Evolutionary conservation across 805 yeast genomes (phyloP).

Genomic region (Aciculoconidium aculeatum): DNA sequence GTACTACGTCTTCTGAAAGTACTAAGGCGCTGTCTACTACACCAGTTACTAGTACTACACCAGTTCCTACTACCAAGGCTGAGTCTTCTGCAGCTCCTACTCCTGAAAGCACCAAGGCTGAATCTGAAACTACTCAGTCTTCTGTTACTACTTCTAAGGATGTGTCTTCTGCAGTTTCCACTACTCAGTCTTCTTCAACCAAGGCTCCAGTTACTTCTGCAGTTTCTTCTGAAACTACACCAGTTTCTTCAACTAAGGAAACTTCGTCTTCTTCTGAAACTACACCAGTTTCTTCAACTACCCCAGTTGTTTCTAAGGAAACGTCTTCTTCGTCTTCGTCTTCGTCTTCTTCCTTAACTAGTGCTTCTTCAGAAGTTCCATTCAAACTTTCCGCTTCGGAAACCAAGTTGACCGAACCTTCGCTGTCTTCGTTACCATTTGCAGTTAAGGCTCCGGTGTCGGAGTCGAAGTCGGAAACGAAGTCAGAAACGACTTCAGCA

Average conservation of each 20-base stretch:
- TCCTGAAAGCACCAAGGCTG: slow-evolving; percentile 2
- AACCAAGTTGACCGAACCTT: too few relatives aligned
- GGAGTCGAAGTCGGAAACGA: too few relatives aligned
- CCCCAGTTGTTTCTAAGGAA: slow-evolving; percentile 1
- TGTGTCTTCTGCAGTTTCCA: slow-evolving; percentile 1
- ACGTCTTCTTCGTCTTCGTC: neutral
- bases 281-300: slow-evolving; percentile 1
- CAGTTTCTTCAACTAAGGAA: slow-evolving; percentile 3
- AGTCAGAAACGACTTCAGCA: too few relatives aligned
- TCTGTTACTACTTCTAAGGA: neutral
- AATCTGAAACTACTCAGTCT: too few relatives aligned
- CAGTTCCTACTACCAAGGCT: neutral
- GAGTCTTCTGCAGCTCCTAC: neutral
- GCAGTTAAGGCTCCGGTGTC: too few relatives aligned
- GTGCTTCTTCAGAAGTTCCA: too few relatives aligned
- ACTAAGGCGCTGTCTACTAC: too few relatives aligned
- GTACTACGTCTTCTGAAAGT: slow-evolving; percentile 1
- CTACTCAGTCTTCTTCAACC: slow-evolving; percentile 1
- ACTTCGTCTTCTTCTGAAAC: slow-evolving; percentile 3
- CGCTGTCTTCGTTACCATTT: too few relatives aligned
- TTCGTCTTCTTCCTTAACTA: too few relatives aligned
- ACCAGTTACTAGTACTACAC: too few relatives aligned
- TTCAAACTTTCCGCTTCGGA: too few relatives aligned
- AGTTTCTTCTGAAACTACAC: slow-evolving; percentile 2
- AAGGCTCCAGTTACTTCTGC: slow-evolving; percentile 3